These are phyloP conservation scores for Scenedesmus sp. DNA, from an alignment of 163 green algal genomes.

Conservation along the genomic window DNA sequence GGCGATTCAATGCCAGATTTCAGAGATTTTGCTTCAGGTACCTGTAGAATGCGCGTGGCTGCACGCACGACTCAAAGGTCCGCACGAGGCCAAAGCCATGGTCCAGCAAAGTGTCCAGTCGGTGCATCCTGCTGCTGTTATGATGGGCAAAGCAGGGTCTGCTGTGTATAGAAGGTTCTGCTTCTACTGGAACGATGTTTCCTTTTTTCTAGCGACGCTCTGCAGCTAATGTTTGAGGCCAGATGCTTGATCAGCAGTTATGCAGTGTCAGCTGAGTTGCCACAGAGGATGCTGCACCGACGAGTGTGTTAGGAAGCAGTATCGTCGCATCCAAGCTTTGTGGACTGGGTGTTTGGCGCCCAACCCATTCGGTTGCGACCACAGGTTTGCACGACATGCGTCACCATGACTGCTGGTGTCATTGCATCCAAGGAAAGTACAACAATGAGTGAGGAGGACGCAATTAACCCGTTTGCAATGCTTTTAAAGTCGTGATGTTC, in stretches of 20 bases:
- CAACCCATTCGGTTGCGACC: not conserved
- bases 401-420: constrained; percentile 2
- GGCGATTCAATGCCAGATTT: too few relatives aligned
- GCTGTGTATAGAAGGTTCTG: too few relatives aligned
- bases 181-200: too few relatives aligned
- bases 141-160: not conserved
- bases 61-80: constrained; percentile 38
- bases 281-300: not conserved
- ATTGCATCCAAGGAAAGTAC: not conserved
- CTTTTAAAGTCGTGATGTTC: too few relatives aligned
- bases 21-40: not conserved
- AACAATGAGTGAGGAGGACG: not conserved
- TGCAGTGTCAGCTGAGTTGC: not conserved
- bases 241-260: not conserved
- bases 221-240: too few relatives aligned
- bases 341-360: not conserved
- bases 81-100: constrained; percentile 20
- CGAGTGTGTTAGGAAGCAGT: too few relatives aligned
- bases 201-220: too few relatives aligned
- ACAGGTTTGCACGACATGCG: not conserved
- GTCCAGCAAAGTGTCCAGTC: constrained; percentile 33
- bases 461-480: not conserved
- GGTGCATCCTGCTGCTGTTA: constrained; percentile 21
- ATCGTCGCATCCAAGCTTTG: too few relatives aligned
- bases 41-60: constrained; percentile 29